Conservation (phyloP, 1,284 basidiomycete genomes). For the Puccinia sorghi region DNA sequence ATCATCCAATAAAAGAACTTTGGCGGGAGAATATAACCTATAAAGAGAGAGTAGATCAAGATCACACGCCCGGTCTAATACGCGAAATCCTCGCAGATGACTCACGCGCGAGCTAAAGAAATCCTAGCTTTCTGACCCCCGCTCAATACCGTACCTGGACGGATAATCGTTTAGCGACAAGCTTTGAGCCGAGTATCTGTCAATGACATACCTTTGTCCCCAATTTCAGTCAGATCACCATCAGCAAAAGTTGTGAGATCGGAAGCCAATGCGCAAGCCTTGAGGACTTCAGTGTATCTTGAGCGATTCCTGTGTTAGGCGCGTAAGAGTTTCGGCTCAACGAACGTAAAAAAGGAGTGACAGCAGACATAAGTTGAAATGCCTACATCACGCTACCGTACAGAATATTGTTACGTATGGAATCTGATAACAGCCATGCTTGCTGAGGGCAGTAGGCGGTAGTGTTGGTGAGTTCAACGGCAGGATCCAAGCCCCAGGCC, state of each 20-base stretch:
- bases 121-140: constrained; percentile 71
- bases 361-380: background rate
- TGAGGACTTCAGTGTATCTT: constrained; percentile 25
- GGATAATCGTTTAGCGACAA: background rate
- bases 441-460: constrained; percentile 85
- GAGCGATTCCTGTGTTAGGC: constrained; percentile 19
- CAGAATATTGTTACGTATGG: constrained; percentile 76
- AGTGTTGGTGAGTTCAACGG: constrained; percentile 68
- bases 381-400: constrained; percentile 66
- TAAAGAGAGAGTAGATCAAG: constrained; percentile 54
- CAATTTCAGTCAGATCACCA: constrained; percentile 76
- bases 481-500: constrained; percentile 58
- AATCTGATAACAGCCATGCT: constrained; percentile 76
- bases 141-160: constrained; percentile 64
- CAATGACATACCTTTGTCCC: constrained; percentile 62
- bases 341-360: background rate
- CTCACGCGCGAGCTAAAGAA: constrained; percentile 54
- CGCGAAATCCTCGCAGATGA: background rate
- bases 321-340: background rate
- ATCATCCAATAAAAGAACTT: constrained; percentile 60
- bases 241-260: constrained; percentile 72
- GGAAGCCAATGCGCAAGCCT: constrained; percentile 68
- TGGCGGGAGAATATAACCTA: constrained; percentile 59
- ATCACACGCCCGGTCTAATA: no score
- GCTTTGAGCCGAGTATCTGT: background rate